These are phyloP conservation scores for Xylariaceae sp. DNA, from an alignment of 2,329 filamentous ascomycete species.

Conservation along the genomic window DNA sequence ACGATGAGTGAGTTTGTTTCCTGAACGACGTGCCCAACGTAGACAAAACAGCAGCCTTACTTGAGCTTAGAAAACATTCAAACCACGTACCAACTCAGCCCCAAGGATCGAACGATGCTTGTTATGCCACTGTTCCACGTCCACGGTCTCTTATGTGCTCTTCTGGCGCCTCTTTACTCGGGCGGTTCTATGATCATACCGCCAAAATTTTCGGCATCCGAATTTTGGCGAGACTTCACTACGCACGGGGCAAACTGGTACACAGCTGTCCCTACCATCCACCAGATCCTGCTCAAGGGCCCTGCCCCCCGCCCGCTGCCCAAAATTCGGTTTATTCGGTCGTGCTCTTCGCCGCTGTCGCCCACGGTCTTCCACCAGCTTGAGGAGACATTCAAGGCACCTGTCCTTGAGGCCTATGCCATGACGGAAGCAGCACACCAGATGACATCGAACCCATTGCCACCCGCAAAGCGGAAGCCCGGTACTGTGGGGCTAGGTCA, in stretches of 20 bases:
- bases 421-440: conserved; percentile 90
- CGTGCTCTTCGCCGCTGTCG: conserved; percentile 78
- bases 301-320: conserved; percentile 65
- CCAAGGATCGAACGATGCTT: conserved; percentile 72
- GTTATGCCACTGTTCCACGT: conserved; percentile 93
- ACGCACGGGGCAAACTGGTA: conserved; percentile 81
- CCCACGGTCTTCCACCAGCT: conserved; percentile 78
- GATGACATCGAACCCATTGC: conserved; percentile 74
- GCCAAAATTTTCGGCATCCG: conserved; percentile 70
- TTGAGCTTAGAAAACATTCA: conserved; percentile 62
- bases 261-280: conserved; percentile 88
- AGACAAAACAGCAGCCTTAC: conserved; percentile 6
- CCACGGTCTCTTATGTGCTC: conserved; percentile 78
- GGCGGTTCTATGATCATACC: conserved; percentile 79
- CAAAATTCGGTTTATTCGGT: conserved; percentile 78
- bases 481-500: conserved; percentile 80
- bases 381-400: conserved; percentile 69
- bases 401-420: conserved; percentile 83
- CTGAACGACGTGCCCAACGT: neutral
- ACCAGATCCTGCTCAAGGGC: conserved; percentile 78
- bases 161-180: conserved; percentile 70
- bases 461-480: conserved; percentile 68
- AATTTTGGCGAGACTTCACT: conserved; percentile 78
- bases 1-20: conserved; percentile 61
- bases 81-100: conserved; percentile 67